Evolutionary conservation across 768 basidiomycete genomes (phyloP), one percentile per base, ranked within the genome.

Genomic region (Leucocoprinus sp.): DNA sequence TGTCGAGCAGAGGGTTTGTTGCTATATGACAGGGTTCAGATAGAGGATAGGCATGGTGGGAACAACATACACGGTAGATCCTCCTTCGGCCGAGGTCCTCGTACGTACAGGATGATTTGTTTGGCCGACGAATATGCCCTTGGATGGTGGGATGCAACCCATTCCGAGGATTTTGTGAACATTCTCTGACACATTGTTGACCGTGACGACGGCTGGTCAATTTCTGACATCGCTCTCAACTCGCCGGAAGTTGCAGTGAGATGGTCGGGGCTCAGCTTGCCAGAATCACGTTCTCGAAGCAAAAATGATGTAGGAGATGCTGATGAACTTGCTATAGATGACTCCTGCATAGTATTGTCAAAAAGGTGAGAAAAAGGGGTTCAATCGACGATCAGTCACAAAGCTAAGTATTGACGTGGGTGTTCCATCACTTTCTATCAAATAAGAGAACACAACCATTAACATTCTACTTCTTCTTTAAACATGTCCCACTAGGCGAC

Each of bases 11-110:
- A 7, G 83, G 81, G 6, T 51, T 53, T 12, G 76, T 77, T 12
- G 69, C 83, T 84, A 46, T 18, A 26, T 27, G n/a, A 18, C 33
- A 49, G 51, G 45, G 26, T 37, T 39, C 33, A 49, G 43, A 43
- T 11, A 7, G 27, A 5, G 7, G 2, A 12, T n/a, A 18, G 18
- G 11, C 18, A 42, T 11, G 15, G 24, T 37, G 29, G n/a, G 8
- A 12, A 28, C 12, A 22, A 58, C 72, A 42, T 51, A 75, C 74
- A 61, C 68, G 69, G 57, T 61, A 76, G 54, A 64, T 75, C 55
- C 54, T 69, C 58, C 65, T 77, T 72, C 14, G 80, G 81, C 28
- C 74, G 61, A 0, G 83, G 84, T 4, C 84, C 84, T 56, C 73
- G 69, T 37, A 76, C 44, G 54, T 80, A 64, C 18, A 60, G 45